Base-by-base conservation (phyloP, 148 eudicot species). In the Suaeda aralocaspica region DNA sequence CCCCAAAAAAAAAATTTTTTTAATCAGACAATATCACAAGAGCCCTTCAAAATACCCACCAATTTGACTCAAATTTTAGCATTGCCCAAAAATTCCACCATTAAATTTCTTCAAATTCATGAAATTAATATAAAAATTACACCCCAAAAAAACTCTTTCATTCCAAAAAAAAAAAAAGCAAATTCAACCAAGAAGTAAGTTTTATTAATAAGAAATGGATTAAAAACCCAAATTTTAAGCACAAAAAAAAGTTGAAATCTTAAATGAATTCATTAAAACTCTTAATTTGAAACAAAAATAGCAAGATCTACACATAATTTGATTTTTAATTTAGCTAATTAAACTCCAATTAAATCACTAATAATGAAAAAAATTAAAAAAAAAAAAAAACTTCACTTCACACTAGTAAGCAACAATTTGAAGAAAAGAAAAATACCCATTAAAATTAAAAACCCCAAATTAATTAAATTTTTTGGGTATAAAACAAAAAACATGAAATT, bases 271-370 rank as follows among this genome's bases (percentile, higher is more conserved):
- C 11, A 9, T 28, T 18, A 15, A 26, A 16, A 15, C 26, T 25
- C 28, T 29, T 25, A 59, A 41, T 29, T n/a, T 42, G 19, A 74
- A 29, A 14, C 66, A 29, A 19, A 10, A 50, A 21, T n/a, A 29
- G 44, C 79, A 76, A 76, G 79, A 76, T 76, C 79, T 76, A 59
- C 66, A 70, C 53, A 31, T 18, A 75, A 68, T 39, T 31, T 33
- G 22, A 3, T 19, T 8, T 14, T 29, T 13, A 18, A 16, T 59
- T 30, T 59, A 16, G 31, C 4, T 53, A 53, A 12, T 9, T 26
- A 1, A 31, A 28, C 60, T 13, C 25, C 60, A 56, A 36, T 25
- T 56, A 25, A 15, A 56, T 2, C 3, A 18, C 6, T 22, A 25
- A 7, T 56, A 1, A n/a, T n/a, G n/a, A n/a, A n/a, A n/a, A n/a